phyloP scores from a whole-genome alignment of 176 grass and related monocot species.

The Musa schizocarpa region DNA sequence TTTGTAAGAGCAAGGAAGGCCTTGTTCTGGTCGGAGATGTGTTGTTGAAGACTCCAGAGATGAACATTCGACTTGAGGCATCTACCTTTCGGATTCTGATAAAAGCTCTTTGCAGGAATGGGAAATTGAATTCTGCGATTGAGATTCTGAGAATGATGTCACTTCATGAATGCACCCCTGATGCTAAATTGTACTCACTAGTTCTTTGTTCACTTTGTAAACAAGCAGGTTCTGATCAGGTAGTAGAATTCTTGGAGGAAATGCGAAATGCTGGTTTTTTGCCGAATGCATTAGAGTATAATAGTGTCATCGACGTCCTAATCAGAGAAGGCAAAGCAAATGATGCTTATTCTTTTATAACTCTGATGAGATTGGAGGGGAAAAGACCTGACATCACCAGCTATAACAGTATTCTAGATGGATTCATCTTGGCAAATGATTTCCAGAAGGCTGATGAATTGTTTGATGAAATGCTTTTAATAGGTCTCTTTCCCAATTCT shows the following conservation, averaged over 20 bases:
- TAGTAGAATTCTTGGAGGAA: constrained; percentile 34
- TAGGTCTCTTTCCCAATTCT: constrained; percentile 34
- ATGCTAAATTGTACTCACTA: constrained; percentile 26
- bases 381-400: constrained; percentile 19
- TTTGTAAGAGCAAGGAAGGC: constrained; percentile 27
- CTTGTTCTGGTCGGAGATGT: constrained; percentile 29
- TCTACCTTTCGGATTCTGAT: constrained; percentile 33
- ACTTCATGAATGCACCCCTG: constrained; percentile 27
- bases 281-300: constrained; percentile 18
- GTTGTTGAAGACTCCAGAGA: constrained; percentile 28
- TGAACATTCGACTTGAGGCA: constrained; percentile 24
- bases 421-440: constrained; percentile 7
- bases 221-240: constrained; percentile 14
- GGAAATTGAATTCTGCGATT: constrained; percentile 18
- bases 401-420: constrained; percentile 27
- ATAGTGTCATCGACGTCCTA: constrained; percentile 25
- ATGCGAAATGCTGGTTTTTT: constrained; percentile 42
- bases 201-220: constrained; percentile 27
- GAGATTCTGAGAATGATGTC: constrained; percentile 26
- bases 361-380: constrained; percentile 34
- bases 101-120: constrained; percentile 26
- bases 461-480: constrained; percentile 71
- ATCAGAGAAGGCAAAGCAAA: constrained; percentile 27
- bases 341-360: constrained; percentile 42
- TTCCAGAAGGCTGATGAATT: constrained; percentile 35